phyloP scores from a whole-genome alignment of 257 asterid species.

The Apocynum venetum region DNA sequence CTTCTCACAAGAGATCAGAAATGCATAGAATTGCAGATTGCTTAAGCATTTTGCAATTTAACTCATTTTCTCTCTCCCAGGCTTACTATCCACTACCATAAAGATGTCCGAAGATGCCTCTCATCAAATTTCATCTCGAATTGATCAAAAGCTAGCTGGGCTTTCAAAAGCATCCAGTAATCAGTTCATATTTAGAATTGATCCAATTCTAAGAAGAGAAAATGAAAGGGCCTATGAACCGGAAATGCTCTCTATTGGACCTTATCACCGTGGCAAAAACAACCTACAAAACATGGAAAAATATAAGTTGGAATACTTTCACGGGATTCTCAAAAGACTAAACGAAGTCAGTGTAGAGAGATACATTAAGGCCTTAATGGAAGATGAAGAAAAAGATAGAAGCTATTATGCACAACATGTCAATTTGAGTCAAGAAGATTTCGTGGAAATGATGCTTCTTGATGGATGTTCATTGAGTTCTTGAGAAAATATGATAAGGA shows the following conservation, averaged over 20 bases:
- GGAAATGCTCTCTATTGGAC: neutral
- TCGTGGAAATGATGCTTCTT: conserved; percentile 5
- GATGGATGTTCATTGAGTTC: conserved; percentile 6
- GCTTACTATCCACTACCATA: too few relatives aligned
- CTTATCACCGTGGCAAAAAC: neutral
- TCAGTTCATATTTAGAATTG: neutral
- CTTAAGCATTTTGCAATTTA: too few relatives aligned
- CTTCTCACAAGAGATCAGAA: too few relatives aligned
- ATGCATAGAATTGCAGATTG: too few relatives aligned
- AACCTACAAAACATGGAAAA: conserved; percentile 4
- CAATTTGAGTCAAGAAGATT: neutral
- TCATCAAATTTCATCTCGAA: neutral
- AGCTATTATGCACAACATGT: neutral
- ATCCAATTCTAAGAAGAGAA: neutral
- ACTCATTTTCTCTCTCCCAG: too few relatives aligned
- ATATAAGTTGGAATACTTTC: conserved; percentile 23
- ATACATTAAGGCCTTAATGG: neutral
- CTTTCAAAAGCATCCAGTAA: neutral
- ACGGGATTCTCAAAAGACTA: neutral
- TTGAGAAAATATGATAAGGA: neutral
- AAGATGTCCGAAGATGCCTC: neutral
- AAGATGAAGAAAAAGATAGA: conserved; percentile 23
- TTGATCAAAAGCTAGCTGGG: neutral
- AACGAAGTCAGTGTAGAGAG: neutral
- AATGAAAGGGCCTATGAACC: neutral